A percentile compares a stretch with the other conserved stretches of the same genome.
phyloP scores from a whole-genome alignment of 345 rosid species.

The Aquilaria malaccensis region DNA sequence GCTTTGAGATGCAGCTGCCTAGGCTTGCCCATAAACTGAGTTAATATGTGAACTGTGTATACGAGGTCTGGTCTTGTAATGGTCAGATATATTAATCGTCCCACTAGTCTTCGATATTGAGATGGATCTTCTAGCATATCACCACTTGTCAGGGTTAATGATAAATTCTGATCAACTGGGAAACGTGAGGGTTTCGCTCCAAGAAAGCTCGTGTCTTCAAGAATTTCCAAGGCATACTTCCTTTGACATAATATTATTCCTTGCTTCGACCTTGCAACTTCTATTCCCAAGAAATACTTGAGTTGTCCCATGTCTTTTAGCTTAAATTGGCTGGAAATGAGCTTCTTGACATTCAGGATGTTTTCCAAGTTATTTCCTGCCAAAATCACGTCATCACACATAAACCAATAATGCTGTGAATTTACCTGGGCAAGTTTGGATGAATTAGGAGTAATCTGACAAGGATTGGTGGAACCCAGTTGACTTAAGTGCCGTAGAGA shows the following conservation, averaged over 20 bases:
- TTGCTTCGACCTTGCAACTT: not conserved
- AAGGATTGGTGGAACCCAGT: too few species aligned
- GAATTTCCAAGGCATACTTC: conserved; percentile 5
- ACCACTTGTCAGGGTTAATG: not conserved
- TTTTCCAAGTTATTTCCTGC: not conserved
- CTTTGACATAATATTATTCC: conserved; percentile 3
- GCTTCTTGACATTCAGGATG: not conserved
- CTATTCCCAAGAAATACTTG: conserved; percentile 5
- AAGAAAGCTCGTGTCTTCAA: not conserved
- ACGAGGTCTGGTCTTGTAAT: not conserved
- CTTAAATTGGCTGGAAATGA: not conserved
- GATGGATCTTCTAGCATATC: not conserved
- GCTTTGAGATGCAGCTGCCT: not conserved
- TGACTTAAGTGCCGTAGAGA: too few species aligned
- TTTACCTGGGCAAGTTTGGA: too few species aligned
- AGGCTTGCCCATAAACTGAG: conserved; percentile 5
- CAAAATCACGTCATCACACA: not conserved
- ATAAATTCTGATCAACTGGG: not conserved
- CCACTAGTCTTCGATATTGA: not conserved
- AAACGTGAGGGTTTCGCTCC: not conserved
- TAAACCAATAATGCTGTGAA: too few species aligned
- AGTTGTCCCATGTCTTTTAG: conserved; percentile 1
- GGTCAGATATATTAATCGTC: not conserved
- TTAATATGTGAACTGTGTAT: not conserved
- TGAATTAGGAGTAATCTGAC: too few species aligned